phyloP scores from a whole-genome alignment of 371 early-diverging fungal species.

The Apophysomyces sp. region DNA sequence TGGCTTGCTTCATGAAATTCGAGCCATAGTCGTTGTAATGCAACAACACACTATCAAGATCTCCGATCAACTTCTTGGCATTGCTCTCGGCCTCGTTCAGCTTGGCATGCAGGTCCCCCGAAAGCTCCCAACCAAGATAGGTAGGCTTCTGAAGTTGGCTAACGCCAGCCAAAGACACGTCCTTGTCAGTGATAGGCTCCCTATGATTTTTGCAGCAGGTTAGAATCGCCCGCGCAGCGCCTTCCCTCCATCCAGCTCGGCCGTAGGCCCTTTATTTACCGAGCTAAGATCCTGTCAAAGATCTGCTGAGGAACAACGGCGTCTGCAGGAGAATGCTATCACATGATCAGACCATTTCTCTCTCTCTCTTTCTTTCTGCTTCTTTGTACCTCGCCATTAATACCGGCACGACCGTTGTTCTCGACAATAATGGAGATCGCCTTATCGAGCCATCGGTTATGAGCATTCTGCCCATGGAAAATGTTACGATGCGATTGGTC shows the following conservation, averaged over 20 bases:
- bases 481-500: slow-evolving; percentile 73
- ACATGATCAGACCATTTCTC: too few relatives aligned
- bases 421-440: slow-evolving; percentile 84
- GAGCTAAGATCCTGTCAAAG: slow-evolving; percentile 60
- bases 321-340: slow-evolving; percentile 88
- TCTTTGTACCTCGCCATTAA: slow-evolving; percentile 87
- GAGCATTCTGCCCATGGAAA: slow-evolving; percentile 75
- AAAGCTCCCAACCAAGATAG: slow-evolving; percentile 15
- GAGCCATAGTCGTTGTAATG: slow-evolving; percentile 77
- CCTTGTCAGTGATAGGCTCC: background rate
- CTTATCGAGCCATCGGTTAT: slow-evolving; percentile 97
- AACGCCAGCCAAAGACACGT: too few relatives aligned
- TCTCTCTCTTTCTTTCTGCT: too few relatives aligned
- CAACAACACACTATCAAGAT: slow-evolving; percentile 71
- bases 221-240: too few relatives aligned
- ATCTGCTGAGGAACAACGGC: slow-evolving; percentile 86
- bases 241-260: too few relatives aligned
- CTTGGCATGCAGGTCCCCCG: background rate
- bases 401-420: slow-evolving; percentile 84
- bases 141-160: slow-evolving; percentile 4
- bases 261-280: slow-evolving; percentile 46
- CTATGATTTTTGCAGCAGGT: slow-evolving; percentile 3
- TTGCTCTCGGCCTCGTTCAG: slow-evolving; percentile 63
- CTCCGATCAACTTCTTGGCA: slow-evolving; percentile 63
- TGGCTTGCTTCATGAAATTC: slow-evolving; percentile 78